Base-by-base conservation (phyloP, 805 yeast genomes). In the Metschnikowia amazonensis region DNA sequence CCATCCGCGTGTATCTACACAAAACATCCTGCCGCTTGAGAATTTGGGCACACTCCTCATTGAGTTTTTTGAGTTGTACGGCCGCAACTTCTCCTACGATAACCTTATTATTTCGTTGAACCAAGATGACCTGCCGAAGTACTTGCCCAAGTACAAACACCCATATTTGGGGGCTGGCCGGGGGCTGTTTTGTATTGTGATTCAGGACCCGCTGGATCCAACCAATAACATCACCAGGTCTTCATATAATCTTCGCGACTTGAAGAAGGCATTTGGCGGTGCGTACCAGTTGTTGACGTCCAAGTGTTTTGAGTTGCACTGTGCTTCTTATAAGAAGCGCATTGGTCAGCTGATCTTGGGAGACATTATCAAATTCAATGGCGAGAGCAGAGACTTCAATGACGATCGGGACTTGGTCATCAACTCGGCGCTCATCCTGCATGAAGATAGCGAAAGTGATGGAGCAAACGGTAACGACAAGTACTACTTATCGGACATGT, bases 31-130 rank as follows among this genome's bases (percentile, higher is more conserved):
- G 40, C 81, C 89, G 2, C 54, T 77, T 54, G 85, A 84, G 34
- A 92, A 94, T 59, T 65, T 92, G 46, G 99, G 99, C 2, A 84
- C 89, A 2, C 67, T 92, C 21, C 67, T 94, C 43, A 85, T 92
- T 42, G 97, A 94, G 62, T 90, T 94, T 57, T 90, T 94, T 62
- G 97, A 90, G 63, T 72, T 89, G 6, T 92, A 89, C 59, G 99
- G 99, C 8, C 76, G 85, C 51, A 83, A 88, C 59, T 92, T 92
- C 66, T 89, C 90, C 23, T 89, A 88, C 61, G 94, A 87, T 58
- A 72, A 76, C 47, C 83, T 86, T 44, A 90, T 86, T 1, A 72
- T 92, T 7, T 80, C 85, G 8, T 80, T 85, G 36, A 72, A 76
- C 49, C 69, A 66, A 13, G 66, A 76, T 17, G 88, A 82, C 24